Conservation (phyloP, 2,329 filamentous ascomycete genomes). For the Scorias spongiosa region DNA sequence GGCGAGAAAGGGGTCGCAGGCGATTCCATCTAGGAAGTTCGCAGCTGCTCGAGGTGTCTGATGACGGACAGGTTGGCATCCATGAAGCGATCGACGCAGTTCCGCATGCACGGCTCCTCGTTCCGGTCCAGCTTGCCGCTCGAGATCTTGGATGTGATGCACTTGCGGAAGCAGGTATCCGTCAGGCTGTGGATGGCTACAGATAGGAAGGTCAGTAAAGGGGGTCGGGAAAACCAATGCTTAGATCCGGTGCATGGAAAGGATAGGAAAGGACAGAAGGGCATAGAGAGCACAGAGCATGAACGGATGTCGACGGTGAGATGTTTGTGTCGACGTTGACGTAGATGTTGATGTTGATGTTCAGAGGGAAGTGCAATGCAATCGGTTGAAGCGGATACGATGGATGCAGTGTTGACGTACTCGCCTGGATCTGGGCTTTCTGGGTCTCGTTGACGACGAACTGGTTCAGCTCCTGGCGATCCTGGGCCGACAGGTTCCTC, state of each 20-base stretch:
- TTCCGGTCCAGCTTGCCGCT: slow-evolving; percentile 54
- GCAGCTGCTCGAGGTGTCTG: slow-evolving; percentile 60
- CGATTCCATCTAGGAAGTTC: slow-evolving; percentile 8
- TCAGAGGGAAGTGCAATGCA: no score
- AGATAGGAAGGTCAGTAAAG: not conserved
- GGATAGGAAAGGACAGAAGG: not conserved
- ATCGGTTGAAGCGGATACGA: not conserved
- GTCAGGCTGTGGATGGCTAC: slow-evolving; percentile 16
- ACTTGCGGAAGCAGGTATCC: slow-evolving; percentile 82
- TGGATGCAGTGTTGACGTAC: slow-evolving; percentile 13
- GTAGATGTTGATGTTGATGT: no score
- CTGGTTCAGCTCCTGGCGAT: slow-evolving; percentile 69
- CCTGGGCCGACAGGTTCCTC: slow-evolving; percentile 14
- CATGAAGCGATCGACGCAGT: slow-evolving; percentile 88
- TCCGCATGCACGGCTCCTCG: slow-evolving; percentile 74
- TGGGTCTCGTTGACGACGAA: slow-evolving; percentile 75
- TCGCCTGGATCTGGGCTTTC: slow-evolving; percentile 54
- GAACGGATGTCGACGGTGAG: no score
- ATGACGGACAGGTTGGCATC: slow-evolving; percentile 78
- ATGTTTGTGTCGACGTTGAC: no score
- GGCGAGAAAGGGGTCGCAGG: no score
- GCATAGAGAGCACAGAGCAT: no score
- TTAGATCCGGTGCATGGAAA: slow-evolving; percentile 17
- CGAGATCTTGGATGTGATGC: slow-evolving; percentile 60
- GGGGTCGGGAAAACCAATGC: slow-evolving; percentile 20